Evolutionary conservation across 768 basidiomycete species (phyloP), one percentile per base, ranked within the genome.

Genomic region (Tephrocybe rancida): DNA sequence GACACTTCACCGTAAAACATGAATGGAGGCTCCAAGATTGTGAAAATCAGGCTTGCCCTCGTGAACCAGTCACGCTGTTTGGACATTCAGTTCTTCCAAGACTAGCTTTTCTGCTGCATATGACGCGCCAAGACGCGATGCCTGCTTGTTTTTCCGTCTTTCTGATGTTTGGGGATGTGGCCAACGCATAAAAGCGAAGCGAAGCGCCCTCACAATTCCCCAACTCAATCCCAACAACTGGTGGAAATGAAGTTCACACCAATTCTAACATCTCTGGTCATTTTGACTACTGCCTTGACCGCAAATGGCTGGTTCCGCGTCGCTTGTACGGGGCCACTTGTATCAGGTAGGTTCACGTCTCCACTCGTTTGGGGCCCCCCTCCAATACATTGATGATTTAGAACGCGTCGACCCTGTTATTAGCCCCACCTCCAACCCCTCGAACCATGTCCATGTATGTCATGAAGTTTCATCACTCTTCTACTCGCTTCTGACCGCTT

Each of bases 401-500:
- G 72, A 72, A 39, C 66, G 75, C 38, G 60, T 77, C 27, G 75
- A 77, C 50, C 75, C 75, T 29, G 67, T 77, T 44, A 61, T 71
- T 21, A 66, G 64, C 18, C 72, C 74, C 5, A 69, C 64, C 21
- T 56, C 56, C 24, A 59, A 59, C 11, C 75, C 75, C 0, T 72
- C 73, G 0, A 68, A 73, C 30, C 75, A 77, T 50, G 69, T 75
- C 38, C 75, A 77, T 52, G 74, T 76, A 39, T 38, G 73, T 64
- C 4, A 39, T 48, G 46, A 29, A 13, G n/a, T n/a, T 44, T 45
- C 22, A 16, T 26, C 29, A 16, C n/a, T 24, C 13, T 51, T 13
- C 13, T 27, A 45, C 32, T 7, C 32, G 18, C 22, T 35, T 42
- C 21, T 18, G 29, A 51, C 42, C 6, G 8, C 14, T 38, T 10